These are phyloP conservation scores for Neurospora africana DNA, from an alignment of 495 filamentous ascomycete genomes.

Conservation along the genomic window DNA sequence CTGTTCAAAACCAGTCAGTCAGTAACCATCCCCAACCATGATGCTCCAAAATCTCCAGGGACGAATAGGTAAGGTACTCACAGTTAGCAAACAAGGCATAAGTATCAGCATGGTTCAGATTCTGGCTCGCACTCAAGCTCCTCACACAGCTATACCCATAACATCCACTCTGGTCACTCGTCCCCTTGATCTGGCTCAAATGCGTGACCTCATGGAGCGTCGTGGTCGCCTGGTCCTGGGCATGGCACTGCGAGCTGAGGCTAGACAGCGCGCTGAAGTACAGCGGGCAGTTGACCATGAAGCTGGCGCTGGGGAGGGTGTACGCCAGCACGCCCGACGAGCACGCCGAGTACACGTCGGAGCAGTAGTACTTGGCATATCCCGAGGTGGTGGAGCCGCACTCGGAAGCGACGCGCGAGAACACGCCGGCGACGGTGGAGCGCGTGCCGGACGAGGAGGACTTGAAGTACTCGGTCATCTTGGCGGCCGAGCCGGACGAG, in stretches of 20 bases:
- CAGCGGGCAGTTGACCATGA: constrained; percentile 47
- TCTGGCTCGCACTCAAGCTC: constrained; percentile 30
- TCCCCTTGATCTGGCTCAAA: constrained; percentile 46
- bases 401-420: constrained; percentile 41
- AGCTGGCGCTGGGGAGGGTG: constrained; percentile 39
- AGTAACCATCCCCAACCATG: background rate
- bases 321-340: constrained; percentile 43
- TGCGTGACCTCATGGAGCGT: constrained; percentile 56
- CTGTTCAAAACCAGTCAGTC: background rate
- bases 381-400: constrained; percentile 34
- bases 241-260: constrained; percentile 38
- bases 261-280: constrained; percentile 41
- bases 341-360: constrained; percentile 41
- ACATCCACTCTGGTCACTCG: constrained; percentile 38
- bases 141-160: constrained; percentile 48
- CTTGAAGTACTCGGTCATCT: constrained; percentile 54
- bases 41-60: too few species aligned
- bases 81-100: constrained; percentile 52
- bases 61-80: background rate
- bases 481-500: constrained; percentile 33
- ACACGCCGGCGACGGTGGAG: constrained; percentile 40
- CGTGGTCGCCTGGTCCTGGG: constrained; percentile 50
- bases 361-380: constrained; percentile 40
- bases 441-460: constrained; percentile 34
- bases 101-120: constrained; percentile 51